A percentile compares a stretch with the other conserved stretches of the same genome.
These are phyloP conservation scores for Knoxdaviesia proteae DNA, from an alignment of 2,329 filamentous ascomycete species.

Conservation along the genomic window DNA sequence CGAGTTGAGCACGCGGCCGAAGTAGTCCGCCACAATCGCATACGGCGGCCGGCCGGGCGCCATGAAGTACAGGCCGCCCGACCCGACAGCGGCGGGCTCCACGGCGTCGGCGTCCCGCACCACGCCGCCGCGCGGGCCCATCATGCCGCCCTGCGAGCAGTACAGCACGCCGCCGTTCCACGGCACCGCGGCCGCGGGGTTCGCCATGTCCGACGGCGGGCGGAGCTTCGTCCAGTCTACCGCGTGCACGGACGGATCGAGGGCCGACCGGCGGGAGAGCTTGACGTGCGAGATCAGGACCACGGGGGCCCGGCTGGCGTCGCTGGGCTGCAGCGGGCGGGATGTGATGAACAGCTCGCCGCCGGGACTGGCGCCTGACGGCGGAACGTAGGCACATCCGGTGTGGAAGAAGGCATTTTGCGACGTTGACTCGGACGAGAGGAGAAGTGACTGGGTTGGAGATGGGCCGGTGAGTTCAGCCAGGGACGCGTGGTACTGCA, in stretches of 20 bases:
- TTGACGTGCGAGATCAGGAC: conserved; percentile 24
- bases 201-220: conserved; percentile 19
- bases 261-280: conserved; percentile 10
- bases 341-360: conserved; percentile 25
- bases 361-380: conserved; percentile 4
- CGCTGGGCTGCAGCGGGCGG: conserved; percentile 17
- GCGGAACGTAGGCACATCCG: conserved; percentile 19
- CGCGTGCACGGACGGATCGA: conserved; percentile 8
- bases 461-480: conserved; percentile 12
- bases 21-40: conserved; percentile 16
- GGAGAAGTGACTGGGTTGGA: conserved; percentile 17
- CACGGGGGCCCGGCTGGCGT: conserved; percentile 16
- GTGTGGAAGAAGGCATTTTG: conserved; percentile 24
- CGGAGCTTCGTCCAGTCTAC: conserved; percentile 20
- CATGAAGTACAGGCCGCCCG: conserved; percentile 14
- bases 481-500: conserved; percentile 17
- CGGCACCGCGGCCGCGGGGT: conserved; percentile 19
- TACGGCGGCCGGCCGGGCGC: conserved; percentile 11
- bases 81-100: background rate
- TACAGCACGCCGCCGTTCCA: conserved; percentile 21
- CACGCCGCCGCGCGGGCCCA: conserved; percentile 3
- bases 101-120: background rate
- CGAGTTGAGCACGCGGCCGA: conserved; percentile 25
- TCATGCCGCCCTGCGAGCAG: conserved; percentile 18
- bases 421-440: conserved; percentile 17